Evolutionary conservation across 176 grass and related monocot species (phyloP).

Genomic region (Rhynchospora tenuis): DNA sequence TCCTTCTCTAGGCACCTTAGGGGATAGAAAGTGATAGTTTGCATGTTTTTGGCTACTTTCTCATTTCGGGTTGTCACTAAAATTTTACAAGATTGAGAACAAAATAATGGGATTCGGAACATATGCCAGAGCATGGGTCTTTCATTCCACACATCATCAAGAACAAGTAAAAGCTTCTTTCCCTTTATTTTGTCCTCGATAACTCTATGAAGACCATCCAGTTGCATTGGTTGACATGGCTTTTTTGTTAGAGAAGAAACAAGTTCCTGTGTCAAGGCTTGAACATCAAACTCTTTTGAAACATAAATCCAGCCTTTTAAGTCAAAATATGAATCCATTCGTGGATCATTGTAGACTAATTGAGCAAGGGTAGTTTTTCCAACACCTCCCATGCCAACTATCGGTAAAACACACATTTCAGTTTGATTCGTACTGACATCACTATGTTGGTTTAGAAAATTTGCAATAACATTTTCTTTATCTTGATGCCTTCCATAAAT

Average conservation of each 20-base stretch:
- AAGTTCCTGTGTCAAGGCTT: neutral
- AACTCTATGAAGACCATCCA: neutral
- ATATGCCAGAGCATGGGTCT: constrained; percentile 12
- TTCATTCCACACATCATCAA: constrained; percentile 32
- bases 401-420: constrained; percentile 3
- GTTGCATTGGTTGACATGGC: neutral
- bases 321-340: constrained; percentile 20
- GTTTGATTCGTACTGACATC: neutral
- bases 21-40: constrained; percentile 6
- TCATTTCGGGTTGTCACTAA: constrained; percentile 28
- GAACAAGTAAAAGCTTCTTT: neutral
- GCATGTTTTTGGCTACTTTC: constrained; percentile 18
- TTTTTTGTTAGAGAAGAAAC: neutral
- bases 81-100: constrained; percentile 3
- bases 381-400: constrained; percentile 24
- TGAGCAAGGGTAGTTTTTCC: constrained; percentile 29
- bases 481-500: neutral
- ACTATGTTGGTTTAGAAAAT: neutral
- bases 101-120: neutral
- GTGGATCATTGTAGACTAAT: constrained; percentile 13
- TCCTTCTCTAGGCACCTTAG: constrained; percentile 7
- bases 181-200: neutral
- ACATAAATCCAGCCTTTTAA: constrained; percentile 27
- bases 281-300: constrained; percentile 12
- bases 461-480: constrained; percentile 7